Evolutionary conservation across 2,329 filamentous ascomycete genomes (phyloP), one percentile per base, ranked within the genome.

Genomic region (Colletotrichum cordylinicola): DNA sequence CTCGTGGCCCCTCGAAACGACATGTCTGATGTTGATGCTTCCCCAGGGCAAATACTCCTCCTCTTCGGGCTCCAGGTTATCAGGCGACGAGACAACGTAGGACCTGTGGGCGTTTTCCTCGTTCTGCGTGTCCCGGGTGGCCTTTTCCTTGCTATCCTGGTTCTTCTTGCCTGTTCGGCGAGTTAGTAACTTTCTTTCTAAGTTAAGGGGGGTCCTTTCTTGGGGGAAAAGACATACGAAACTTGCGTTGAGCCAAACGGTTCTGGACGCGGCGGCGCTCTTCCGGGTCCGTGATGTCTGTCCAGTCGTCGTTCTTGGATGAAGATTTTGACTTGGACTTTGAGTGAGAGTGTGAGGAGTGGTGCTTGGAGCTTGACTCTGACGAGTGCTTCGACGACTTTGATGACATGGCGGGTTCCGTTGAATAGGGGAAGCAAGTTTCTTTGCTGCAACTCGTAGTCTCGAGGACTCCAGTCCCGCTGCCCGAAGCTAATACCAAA

Each of bases 251-350:
- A 3, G 94, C 94, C 76, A 95, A 90, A 70, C 93, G 90, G 82
- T 96, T 96, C 82, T 96, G 94, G 67, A 95, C 93, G 76, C 93
- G 92, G 77, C 94, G 88, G 81, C 94, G 89, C 85, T 95, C 93
- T 76, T 92, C 92, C 0, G 93, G 93, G 79, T 95, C 93, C 8
- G 90, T 90, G 58, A 95, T 89, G 1, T 93, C 90, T 33, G 90
- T 88, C 94, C 94, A 96, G 84, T 95, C 91, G 77, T 94, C 89
- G 4, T 86, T 86, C 78, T 88, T 89, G 27, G 82, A 65, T 37
- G 43, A 52, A 52, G 80, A 80, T 78, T 85, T 85, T 7, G 86
- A 82, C 77, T 86, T 89, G 65, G 82, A 79, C 72, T 85, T 87
- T 8, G 80, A 78, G 27, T 86, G 89, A 64, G 82, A 79, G 70